Evolutionary conservation across 1,139 yeast genomes (phyloP).

Genomic region (Blastobotrys buckinghamii): DNA sequence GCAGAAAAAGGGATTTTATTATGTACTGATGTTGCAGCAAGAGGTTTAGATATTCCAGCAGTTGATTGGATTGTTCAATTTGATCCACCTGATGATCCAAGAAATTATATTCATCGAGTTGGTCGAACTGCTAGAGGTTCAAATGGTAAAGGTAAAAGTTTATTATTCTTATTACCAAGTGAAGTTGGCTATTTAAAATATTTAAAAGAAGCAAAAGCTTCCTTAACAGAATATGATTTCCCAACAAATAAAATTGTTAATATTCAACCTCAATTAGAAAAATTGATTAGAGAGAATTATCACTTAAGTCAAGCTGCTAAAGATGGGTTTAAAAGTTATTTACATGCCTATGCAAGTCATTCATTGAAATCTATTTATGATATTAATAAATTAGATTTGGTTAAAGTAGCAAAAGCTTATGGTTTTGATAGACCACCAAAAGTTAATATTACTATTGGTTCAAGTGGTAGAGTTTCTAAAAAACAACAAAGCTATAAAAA

Average conservation of each 20-base stretch:
- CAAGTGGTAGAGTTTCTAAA: slow-evolving; percentile 61
- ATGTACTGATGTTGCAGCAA: slow-evolving; percentile 97
- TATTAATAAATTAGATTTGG: slow-evolving; percentile 88
- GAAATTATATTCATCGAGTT: slow-evolving; percentile 95
- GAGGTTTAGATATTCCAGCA: slow-evolving; percentile 95
- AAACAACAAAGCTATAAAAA: slow-evolving; percentile 8
- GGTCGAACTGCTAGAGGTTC: slow-evolving; percentile 98
- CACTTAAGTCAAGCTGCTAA: slow-evolving; percentile 94
- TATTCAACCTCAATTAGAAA: slow-evolving; percentile 88
- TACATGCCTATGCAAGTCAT: slow-evolving; percentile 96
- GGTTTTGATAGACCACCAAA: slow-evolving; percentile 96
- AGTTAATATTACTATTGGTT: slow-evolving; percentile 92
- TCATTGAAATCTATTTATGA: slow-evolving; percentile 93
- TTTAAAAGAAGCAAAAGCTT: slow-evolving; percentile 94
- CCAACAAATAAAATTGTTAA: slow-evolving; percentile 91
- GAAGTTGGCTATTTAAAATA: slow-evolving; percentile 94
- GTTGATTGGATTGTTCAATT: slow-evolving; percentile 98
- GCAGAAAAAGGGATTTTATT: slow-evolving; percentile 89
- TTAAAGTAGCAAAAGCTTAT: slow-evolving; percentile 90
- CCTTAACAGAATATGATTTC: slow-evolving; percentile 93
- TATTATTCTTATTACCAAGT: slow-evolving; percentile 90
- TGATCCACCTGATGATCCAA: slow-evolving; percentile 98
- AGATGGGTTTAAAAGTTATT: slow-evolving; percentile 93
- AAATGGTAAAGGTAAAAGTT: slow-evolving; percentile 82
- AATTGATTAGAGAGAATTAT: slow-evolving; percentile 84